Percentiles rank a stretch among this genome's conserved stretches.
These are phyloP conservation scores for Neopestalotiopsis rosae DNA, from an alignment of 2,329 filamentous ascomycete species.

Conservation along the genomic window DNA sequence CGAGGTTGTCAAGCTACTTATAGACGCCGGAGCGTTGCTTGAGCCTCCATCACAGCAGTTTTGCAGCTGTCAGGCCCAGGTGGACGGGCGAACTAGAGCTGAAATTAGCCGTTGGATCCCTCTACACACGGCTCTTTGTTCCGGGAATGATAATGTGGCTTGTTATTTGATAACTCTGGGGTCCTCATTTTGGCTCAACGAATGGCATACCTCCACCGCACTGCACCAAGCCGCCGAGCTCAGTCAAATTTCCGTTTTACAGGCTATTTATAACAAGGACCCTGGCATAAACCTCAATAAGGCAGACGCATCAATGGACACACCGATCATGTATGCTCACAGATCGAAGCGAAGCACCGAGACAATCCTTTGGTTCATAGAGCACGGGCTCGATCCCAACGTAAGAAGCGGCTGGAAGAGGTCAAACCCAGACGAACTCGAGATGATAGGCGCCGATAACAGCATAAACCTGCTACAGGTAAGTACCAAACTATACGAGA, in stretches of 20 bases:
- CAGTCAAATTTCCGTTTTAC: background rate
- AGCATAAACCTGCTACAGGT: background rate
- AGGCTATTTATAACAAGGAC: background rate
- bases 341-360: background rate
- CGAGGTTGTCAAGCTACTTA: background rate
- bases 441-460: background rate
- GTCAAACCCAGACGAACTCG: too few species aligned
- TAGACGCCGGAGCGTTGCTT: background rate
- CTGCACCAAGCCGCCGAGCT: background rate
- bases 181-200: background rate
- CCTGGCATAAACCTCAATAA: background rate
- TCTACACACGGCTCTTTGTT: background rate
- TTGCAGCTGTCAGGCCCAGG: background rate
- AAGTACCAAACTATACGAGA: background rate
- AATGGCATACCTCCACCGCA: background rate
- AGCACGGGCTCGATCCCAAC: slow-evolving; percentile 5
- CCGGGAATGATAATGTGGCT: background rate
- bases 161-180: background rate
- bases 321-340: background rate
- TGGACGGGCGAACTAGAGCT: background rate
- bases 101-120: background rate
- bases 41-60: background rate
- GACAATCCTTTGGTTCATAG: background rate
- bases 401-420: background rate
- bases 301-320: background rate